Evolutionary conservation across 2,329 filamentous ascomycete species (phyloP), one percentile per base, ranked within the genome.

Genomic region (Pestalotiopsis sp.): DNA sequence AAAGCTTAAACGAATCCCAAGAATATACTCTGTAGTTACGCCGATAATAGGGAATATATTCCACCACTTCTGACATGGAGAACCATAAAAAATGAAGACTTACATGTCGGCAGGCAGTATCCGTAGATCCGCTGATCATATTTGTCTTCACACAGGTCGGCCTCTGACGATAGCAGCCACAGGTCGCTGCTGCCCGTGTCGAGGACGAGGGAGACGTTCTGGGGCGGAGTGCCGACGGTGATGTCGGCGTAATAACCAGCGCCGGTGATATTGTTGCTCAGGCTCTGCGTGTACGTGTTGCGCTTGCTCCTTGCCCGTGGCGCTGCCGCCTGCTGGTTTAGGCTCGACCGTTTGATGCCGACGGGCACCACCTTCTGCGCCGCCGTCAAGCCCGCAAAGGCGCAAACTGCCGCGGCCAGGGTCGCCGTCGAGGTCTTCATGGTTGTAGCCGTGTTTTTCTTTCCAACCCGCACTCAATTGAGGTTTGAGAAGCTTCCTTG

Each of bases 141-240:
- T 1, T 12, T 17, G 60, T 79, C 82, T 14, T 73, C 77, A 74
- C 84, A 86, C 36, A 85, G 79, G 72, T 80, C 75, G 17, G 81
- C 80, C 31, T 74, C 62, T 70, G 73, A 66, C 68, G 78, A 72
- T 70, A 86, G 79, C 57, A 90, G 80, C 88, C 89, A 91, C 4
- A 88, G 85, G 75, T 91, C 89, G 71, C 86, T 89, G 76, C 87
- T 90, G 36, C 89, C 89, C 2, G 89, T 91, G 77, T 91, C 89
- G 70, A 91, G 83, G 66, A 87, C 81, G 73, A 91, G 81, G 66
- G 78, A 82, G 64, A 90, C 77, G 3, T 78, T 76, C 77, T 91
- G 89, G 0, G 82, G 80, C 0, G 89, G 89, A 0, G 88, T 89
- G 64, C 89, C 89, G 57, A 91, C 78, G n/a, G 80, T 79, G 57